Conservation (phyloP, 2,329 filamentous ascomycete species). For the Sclerotinia glacialis region DNA sequence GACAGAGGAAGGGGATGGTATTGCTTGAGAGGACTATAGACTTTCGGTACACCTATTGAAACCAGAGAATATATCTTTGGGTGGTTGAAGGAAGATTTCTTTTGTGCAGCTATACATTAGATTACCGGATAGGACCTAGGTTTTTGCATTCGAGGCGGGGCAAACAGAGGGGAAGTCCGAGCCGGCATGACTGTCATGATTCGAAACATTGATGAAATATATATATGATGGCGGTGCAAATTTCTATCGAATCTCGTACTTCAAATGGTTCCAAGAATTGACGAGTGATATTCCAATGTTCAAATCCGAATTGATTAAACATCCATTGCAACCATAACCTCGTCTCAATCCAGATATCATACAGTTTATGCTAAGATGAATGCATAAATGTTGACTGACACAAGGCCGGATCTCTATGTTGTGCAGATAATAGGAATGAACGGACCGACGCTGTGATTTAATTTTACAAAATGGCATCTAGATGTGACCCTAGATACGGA, state of each 20-base stretch:
- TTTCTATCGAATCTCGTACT: too few relatives aligned
- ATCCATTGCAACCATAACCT: too few relatives aligned
- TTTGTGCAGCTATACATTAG: not conserved
- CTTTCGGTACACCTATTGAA: conserved; percentile 38
- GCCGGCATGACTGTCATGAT: too few relatives aligned
- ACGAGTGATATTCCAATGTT: too few relatives aligned
- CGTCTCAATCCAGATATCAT: too few relatives aligned
- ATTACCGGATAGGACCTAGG: not conserved
- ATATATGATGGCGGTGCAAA: too few relatives aligned
- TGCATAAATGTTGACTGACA: conserved; percentile 14
- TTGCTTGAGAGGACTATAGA: conserved; percentile 46
- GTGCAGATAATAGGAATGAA: not conserved
- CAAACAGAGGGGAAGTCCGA: not conserved
- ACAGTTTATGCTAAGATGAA: too few relatives aligned
- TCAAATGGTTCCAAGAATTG: too few relatives aligned
- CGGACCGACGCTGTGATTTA: not conserved
- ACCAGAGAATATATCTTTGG: not conserved
- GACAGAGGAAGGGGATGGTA: conserved; percentile 47
- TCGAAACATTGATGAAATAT: too few relatives aligned
- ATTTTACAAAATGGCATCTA: not conserved
- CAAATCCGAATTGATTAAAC: too few relatives aligned
- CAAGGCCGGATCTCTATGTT: not conserved
- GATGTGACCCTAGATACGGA: conserved; percentile 11
- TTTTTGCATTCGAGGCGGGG: not conserved
- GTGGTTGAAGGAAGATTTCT: not conserved